Evolutionary conservation across 441 rosid genomes (phyloP).

Genomic region (Flueggea neowawraea): DNA sequence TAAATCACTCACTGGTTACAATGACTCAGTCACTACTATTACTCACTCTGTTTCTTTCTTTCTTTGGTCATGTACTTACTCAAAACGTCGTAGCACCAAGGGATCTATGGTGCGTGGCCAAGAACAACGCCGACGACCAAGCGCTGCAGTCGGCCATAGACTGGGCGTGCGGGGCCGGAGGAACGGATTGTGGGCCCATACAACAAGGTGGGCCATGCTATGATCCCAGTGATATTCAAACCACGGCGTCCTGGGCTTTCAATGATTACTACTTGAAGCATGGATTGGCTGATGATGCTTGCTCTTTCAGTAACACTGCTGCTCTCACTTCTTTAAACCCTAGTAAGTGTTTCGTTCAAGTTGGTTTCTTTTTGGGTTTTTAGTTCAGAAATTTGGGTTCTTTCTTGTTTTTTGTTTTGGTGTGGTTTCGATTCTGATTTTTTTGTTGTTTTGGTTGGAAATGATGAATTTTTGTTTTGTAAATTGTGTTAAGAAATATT

Average conservation of each 20-base stretch:
- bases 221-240: constrained; percentile 56
- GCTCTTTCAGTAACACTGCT: constrained; percentile 72
- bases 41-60: too few species aligned
- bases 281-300: constrained; percentile 73
- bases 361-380: background rate
- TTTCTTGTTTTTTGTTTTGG: background rate
- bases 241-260: constrained; percentile 82
- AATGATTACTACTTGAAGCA: constrained; percentile 78
- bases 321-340: constrained; percentile 87
- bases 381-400: background rate
- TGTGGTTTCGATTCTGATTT: too few species aligned
- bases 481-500: background rate
- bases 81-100: constrained; percentile 21
- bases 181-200: constrained; percentile 67
- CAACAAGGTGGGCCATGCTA: constrained; percentile 76
- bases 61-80: too few species aligned
- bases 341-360: constrained; percentile 32
- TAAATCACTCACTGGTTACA: too few species aligned
- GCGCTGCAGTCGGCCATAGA: constrained; percentile 67
- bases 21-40: too few species aligned
- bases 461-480: background rate
- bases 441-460: too few species aligned
- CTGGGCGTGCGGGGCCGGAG: constrained; percentile 96
- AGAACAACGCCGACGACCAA: constrained; percentile 95
- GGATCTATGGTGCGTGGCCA: constrained; percentile 96